Evolutionary conservation across 75 land plant genomes (phyloP), one percentile per base, ranked within the genome.

Genomic region (Adiantum capillusveneris): DNA sequence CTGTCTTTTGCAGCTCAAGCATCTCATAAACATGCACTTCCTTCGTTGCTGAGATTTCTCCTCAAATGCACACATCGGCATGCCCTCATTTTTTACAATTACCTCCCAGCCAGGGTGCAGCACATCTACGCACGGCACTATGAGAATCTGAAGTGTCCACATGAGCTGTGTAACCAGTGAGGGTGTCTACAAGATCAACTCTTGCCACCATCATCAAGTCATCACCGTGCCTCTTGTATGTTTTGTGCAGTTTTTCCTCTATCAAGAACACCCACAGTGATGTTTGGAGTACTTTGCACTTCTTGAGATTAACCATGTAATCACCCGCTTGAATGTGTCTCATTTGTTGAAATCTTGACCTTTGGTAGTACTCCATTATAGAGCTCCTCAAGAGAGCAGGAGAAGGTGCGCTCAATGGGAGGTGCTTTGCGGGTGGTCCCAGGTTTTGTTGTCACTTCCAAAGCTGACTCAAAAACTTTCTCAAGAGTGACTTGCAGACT

Each of bases 331-430:
- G 18, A 30, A 30, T 67, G 52, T 12, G 73, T 20, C 18, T 67
- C 72, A 12, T 68, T 75, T 62, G 83, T 69, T 0, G 84, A 70
- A 57, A 75, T 58, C 48, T 67, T 67, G 26, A 83, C 60, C 59
- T 80, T 78, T 44, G 72, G 76, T 11, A 43, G 58, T 58, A 74
- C 75, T 1, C 91, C 91, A 60, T 20, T 41, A 62, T 59, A 80
- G 25, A 87, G 65, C 56, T 87, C 91, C 66, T 87, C 91, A 2
- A 87, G 79, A 0, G 86, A 77, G 66, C 91, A 87, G 20, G 68
- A 64, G 11, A 83, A 77, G 41, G 64, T 60, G 39, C 43, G 74
- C 61, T 75, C 73, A 6, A 75, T 25, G 0, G 84, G 73, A 17
- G 69, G 77, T 16, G 83, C 79, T 51, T 79, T 70, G 48, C 25